phyloP scores from a whole-genome alignment of 345 rosid species.

The Lepidium didymum region DNA sequence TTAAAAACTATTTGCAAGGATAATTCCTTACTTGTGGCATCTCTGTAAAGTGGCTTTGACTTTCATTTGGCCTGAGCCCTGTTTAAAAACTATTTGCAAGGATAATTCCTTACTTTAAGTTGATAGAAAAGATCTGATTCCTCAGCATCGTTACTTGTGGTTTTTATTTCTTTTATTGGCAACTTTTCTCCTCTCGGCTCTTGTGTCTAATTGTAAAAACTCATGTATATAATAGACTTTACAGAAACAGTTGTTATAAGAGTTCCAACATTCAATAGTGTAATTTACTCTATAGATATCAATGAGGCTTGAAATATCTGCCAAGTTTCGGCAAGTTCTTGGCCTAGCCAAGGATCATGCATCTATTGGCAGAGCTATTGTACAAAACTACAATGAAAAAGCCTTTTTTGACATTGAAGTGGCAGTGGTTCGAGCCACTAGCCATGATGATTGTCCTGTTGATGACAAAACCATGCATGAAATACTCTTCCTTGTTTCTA shows the following conservation, averaged over 20 bases:
- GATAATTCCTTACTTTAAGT: constrained; percentile 22
- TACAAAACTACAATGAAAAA: constrained; percentile 40
- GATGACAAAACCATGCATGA: constrained; percentile 71
- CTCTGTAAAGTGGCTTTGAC: constrained; percentile 29
- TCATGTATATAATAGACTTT: constrained; percentile 13
- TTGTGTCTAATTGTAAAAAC: neutral
- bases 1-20: too few species aligned
- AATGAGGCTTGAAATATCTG: constrained; percentile 51
- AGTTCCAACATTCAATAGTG: constrained; percentile 17
- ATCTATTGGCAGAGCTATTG: constrained; percentile 69
- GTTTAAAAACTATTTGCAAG: constrained; percentile 19
- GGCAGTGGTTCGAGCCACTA: constrained; percentile 74
- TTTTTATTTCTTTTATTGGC: constrained; percentile 27
- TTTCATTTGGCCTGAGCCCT: constrained; percentile 10
- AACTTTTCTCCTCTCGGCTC: constrained; percentile 21
- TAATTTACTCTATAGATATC: neutral
- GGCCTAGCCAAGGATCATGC: constrained; percentile 75
- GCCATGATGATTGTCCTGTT: constrained; percentile 52
- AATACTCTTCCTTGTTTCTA: constrained; percentile 76
- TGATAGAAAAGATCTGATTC: constrained; percentile 27
- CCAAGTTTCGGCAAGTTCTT: constrained; percentile 49
- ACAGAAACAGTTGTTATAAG: constrained; percentile 6
- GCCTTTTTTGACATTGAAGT: constrained; percentile 56
- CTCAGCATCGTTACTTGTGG: constrained; percentile 17
- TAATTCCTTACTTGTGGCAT: constrained; percentile 20